A percentile compares a stretch with the other conserved stretches of the same genome.
These are phyloP conservation scores for Pyricularia grisea DNA, from an alignment of 2,329 filamentous ascomycete species.

Conservation along the genomic window DNA sequence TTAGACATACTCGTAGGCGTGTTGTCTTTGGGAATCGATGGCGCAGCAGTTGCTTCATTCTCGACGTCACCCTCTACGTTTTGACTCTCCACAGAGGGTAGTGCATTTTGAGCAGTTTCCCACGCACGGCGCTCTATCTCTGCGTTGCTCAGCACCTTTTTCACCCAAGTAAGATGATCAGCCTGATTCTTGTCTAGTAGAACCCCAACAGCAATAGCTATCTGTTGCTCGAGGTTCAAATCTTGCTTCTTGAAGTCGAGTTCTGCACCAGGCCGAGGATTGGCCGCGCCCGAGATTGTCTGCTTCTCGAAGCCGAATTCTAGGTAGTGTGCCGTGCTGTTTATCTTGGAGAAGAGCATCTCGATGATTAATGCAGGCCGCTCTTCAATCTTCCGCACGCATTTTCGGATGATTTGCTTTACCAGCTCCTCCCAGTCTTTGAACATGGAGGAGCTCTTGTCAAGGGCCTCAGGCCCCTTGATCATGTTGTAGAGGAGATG, in stretches of 20 bases:
- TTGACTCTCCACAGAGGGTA: slow-evolving; percentile 32
- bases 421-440: slow-evolving; percentile 89
- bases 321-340: slow-evolving; percentile 72
- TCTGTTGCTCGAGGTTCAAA: slow-evolving; percentile 51
- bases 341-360: slow-evolving; percentile 89
- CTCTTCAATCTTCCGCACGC: slow-evolving; percentile 76
- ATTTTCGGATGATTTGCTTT: slow-evolving; percentile 72
- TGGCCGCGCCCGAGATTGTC: slow-evolving; percentile 43
- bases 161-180: slow-evolving; percentile 74
- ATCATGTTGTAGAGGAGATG: slow-evolving; percentile 84
- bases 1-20: slow-evolving; percentile 43
- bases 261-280: slow-evolving; percentile 64
- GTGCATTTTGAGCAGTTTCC: slow-evolving; percentile 61
- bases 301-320: slow-evolving; percentile 87
- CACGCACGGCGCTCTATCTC: slow-evolving; percentile 67
- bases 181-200: slow-evolving; percentile 71
- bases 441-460: slow-evolving; percentile 55
- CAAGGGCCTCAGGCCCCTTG: slow-evolving; percentile 72
- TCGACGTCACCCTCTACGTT: slow-evolving; percentile 17
- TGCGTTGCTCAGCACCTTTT: slow-evolving; percentile 57
- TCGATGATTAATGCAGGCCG: slow-evolving; percentile 81
- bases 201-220: slow-evolving; percentile 71
- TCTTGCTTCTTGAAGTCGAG: slow-evolving; percentile 62
- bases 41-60: slow-evolving; percentile 16
- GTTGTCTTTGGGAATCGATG: slow-evolving; percentile 24